A percentile compares a stretch with the other conserved stretches of the same genome.
These are phyloP conservation scores for Psilocybe cubensis DNA, from an alignment of 768 basidiomycete species.

Conservation along the genomic window DNA sequence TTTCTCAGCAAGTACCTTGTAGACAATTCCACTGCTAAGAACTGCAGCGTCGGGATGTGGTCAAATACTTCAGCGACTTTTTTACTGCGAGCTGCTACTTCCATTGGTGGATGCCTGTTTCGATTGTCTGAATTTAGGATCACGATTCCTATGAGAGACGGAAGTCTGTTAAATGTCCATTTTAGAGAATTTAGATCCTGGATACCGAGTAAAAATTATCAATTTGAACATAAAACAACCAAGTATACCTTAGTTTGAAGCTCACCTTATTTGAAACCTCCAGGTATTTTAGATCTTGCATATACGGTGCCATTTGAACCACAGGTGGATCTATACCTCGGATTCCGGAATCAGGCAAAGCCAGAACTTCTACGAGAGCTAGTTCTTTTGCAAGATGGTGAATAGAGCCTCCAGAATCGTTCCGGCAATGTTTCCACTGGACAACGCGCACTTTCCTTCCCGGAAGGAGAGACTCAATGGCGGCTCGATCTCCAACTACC, in stretches of 20 bases:
- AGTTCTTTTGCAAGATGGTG: background rate
- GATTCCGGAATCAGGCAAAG: background rate
- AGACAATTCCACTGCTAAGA: too few relatives aligned
- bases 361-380: background rate
- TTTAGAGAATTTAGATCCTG: background rate
- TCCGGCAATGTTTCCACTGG: background rate
- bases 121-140: background rate
- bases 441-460: conserved; percentile 2
- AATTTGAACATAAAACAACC: too few relatives aligned
- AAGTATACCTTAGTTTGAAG: background rate
- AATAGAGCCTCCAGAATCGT: background rate
- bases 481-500: conserved; percentile 1
- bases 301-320: background rate
- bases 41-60: background rate
- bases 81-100: background rate
- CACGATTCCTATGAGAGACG: background rate
- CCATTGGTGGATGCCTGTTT: background rate
- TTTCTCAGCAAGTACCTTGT: too few relatives aligned
- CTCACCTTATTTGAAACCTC: conserved; percentile 3
- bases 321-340: background rate
- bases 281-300: conserved; percentile 1
- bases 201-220: too few relatives aligned
- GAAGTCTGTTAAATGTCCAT: background rate
- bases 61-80: background rate
- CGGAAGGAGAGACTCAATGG: conserved; percentile 3